Evolutionary conservation across 495 filamentous ascomycete genomes (phyloP).

Genomic region (Aspergillus nanangensis): DNA sequence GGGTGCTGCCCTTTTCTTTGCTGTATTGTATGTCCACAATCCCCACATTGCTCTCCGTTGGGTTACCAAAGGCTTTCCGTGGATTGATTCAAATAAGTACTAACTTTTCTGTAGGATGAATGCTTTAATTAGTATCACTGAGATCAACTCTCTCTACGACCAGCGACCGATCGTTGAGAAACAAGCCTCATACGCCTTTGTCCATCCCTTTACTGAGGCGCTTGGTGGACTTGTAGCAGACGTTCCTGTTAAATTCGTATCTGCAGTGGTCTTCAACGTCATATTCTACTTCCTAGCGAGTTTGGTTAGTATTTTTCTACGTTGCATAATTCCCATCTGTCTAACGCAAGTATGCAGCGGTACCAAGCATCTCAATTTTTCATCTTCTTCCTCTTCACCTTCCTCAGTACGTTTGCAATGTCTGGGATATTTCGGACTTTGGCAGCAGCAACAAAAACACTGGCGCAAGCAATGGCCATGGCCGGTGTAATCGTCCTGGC

Average conservation of each 20-base stretch:
- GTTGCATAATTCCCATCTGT: background rate
- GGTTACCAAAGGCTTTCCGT: too few species aligned
- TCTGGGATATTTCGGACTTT: constrained; percentile 44
- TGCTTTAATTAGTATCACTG: constrained; percentile 48
- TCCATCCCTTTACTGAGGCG: constrained; percentile 57
- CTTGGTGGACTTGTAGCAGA: constrained; percentile 56
- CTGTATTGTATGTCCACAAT: constrained; percentile 64
- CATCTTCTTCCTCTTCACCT: constrained; percentile 55
- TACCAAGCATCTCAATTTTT: constrained; percentile 55
- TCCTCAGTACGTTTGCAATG: constrained; percentile 54
- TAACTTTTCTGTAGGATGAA: constrained; percentile 44
- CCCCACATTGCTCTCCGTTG: too few species aligned
- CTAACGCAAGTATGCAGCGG: constrained; percentile 22
- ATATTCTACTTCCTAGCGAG: constrained; percentile 58
- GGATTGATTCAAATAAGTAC: constrained; percentile 17
- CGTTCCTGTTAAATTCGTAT: constrained; percentile 51
- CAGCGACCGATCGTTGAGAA: constrained; percentile 64
- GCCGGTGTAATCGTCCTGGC: constrained; percentile 42
- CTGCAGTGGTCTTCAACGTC: constrained; percentile 47
- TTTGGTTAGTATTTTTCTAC: constrained; percentile 26
- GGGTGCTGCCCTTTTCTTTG: constrained; percentile 85
- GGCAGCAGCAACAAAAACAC: constrained; percentile 41
- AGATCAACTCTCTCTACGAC: constrained; percentile 58
- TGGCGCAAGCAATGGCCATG: constrained; percentile 47
- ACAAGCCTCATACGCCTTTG: constrained; percentile 62